Percentiles rank a stretch among this genome's conserved stretches.
phyloP scores from a whole-genome alignment of 2,329 filamentous ascomycete genomes.

The Mycosphaerelloides madeirae region DNA sequence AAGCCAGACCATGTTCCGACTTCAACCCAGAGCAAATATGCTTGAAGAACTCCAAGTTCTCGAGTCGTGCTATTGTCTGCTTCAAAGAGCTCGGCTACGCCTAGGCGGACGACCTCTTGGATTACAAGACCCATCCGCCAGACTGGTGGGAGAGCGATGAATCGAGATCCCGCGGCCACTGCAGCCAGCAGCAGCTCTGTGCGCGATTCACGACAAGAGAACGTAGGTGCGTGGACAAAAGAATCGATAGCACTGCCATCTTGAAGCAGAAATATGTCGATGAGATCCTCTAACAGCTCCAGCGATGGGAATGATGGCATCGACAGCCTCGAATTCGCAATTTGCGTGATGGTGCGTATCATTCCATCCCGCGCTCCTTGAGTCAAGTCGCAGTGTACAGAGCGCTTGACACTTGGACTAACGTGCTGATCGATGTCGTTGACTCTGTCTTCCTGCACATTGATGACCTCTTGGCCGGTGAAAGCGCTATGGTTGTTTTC shows the following conservation, averaged over 20 bases:
- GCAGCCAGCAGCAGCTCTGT: slow-evolving; percentile 56
- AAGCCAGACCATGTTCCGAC: slow-evolving; percentile 56
- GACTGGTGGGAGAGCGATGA: slow-evolving; percentile 52
- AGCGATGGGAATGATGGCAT: slow-evolving; percentile 58
- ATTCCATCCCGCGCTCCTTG: slow-evolving; percentile 23
- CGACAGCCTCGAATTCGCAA: slow-evolving; percentile 30
- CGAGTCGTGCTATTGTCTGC: slow-evolving; percentile 45
- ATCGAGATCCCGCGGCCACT: slow-evolving; percentile 53
- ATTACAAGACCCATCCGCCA: slow-evolving; percentile 54
- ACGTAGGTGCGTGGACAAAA: slow-evolving; percentile 57
- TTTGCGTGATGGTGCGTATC: slow-evolving; percentile 24
- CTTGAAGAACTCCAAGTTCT: slow-evolving; percentile 47
- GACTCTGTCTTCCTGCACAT: slow-evolving; percentile 21
- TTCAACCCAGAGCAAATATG: slow-evolving; percentile 44
- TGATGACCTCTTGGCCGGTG: slow-evolving; percentile 22
- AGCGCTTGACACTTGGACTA: slow-evolving; percentile 17
- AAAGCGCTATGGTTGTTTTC: slow-evolving; percentile 18
- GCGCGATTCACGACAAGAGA: slow-evolving; percentile 49
- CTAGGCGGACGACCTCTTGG: slow-evolving; percentile 43
- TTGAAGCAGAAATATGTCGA: slow-evolving; percentile 54
- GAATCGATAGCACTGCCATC: slow-evolving; percentile 51
- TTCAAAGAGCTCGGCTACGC: slow-evolving; percentile 38
- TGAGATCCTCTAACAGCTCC: slow-evolving; percentile 54
- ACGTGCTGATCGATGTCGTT: slow-evolving; percentile 22
- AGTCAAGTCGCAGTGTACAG: slow-evolving; percentile 19